Conservation (phyloP, 345 rosid species). For the Euphorbia lathyris region DNA sequence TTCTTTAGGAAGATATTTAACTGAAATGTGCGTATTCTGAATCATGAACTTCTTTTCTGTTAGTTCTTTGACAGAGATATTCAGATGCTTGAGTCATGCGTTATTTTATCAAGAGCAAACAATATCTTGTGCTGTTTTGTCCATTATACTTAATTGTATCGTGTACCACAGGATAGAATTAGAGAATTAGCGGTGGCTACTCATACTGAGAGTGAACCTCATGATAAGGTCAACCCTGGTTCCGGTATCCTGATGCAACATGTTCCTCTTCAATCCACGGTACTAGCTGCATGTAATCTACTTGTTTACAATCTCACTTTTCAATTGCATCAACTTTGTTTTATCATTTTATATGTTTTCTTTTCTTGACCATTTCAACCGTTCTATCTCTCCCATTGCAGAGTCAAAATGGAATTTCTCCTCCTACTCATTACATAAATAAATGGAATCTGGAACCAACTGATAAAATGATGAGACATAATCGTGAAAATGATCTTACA, state of each 20-base stretch:
- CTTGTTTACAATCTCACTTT: conserved; percentile 18
- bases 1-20: neutral
- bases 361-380: conserved; percentile 2
- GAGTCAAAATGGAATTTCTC: conserved; percentile 34
- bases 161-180: conserved; percentile 60
- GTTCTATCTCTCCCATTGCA: conserved; percentile 20
- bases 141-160: neutral
- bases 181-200: conserved; percentile 45
- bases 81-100: neutral
- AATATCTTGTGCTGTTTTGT: conserved; percentile 4
- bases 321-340: conserved; percentile 6
- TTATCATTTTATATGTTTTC: neutral
- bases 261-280: conserved; percentile 42
- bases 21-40: neutral
- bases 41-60: neutral
- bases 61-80: neutral
- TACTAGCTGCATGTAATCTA: conserved; percentile 39
- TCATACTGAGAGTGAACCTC: conserved; percentile 36
- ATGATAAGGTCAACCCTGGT: conserved; percentile 29
- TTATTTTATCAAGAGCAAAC: conserved; percentile 3
- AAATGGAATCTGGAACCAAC: conserved; percentile 24
- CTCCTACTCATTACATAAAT: conserved; percentile 25
- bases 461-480: conserved; percentile 24
- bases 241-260: conserved; percentile 31
- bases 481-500: conserved; percentile 19